Evolutionary conservation across 2,329 filamentous ascomycete species (phyloP).

Genomic region (Colletotrichum sansevieriae): DNA sequence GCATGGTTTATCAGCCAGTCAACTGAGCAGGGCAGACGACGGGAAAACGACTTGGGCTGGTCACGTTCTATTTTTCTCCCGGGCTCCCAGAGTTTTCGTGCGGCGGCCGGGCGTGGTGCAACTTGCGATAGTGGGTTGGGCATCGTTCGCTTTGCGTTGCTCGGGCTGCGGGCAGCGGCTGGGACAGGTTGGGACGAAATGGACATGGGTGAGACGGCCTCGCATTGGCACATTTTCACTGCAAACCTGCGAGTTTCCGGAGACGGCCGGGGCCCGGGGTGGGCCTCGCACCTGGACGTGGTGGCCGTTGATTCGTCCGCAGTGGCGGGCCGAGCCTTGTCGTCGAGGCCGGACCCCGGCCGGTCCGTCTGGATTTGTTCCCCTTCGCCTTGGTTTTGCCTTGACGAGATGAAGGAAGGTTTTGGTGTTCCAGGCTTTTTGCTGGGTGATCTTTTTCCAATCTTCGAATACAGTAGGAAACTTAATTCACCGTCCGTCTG

Average conservation of each 20-base stretch:
- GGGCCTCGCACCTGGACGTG: slow-evolving; percentile 31
- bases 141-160: slow-evolving; percentile 32
- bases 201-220: slow-evolving; percentile 19
- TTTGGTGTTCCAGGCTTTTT: slow-evolving; percentile 1
- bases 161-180: slow-evolving; percentile 30
- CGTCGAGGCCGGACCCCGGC: slow-evolving; percentile 29
- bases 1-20: slow-evolving; percentile 23
- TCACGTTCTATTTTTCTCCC: slow-evolving; percentile 15
- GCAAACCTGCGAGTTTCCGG: slow-evolving; percentile 35
- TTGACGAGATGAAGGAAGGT: not conserved
- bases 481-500: not conserved
- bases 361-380: not conserved
- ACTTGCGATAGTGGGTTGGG: slow-evolving; percentile 30
- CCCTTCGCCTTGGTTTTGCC: slow-evolving; percentile 12
- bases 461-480: no score
- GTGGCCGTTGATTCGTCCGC: slow-evolving; percentile 32
- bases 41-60: slow-evolving; percentile 22
- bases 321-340: slow-evolving; percentile 34
- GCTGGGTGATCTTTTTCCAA: no score
- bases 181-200: slow-evolving; percentile 37
- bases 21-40: slow-evolving; percentile 23
- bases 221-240: slow-evolving; percentile 10
- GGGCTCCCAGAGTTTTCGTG: not conserved
- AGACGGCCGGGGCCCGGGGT: slow-evolving; percentile 11
- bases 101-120: slow-evolving; percentile 18